These are phyloP conservation scores for Acorus calamus DNA, from an alignment of 106 monocot species.

Conservation along the genomic window DNA sequence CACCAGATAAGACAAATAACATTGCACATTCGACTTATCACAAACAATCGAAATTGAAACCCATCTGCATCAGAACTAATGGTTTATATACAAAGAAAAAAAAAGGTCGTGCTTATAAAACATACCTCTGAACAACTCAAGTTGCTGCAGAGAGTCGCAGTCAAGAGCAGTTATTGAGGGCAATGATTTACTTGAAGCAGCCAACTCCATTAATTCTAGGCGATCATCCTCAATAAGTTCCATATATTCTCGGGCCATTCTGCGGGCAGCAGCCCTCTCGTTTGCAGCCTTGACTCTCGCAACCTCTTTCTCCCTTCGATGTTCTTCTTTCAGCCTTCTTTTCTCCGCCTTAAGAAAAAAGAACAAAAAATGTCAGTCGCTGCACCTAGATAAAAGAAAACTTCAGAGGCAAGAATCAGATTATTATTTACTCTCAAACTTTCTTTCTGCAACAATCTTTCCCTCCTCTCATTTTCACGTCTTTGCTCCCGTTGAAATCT, in stretches of 20 bases:
- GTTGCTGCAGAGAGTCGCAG: slow-evolving; percentile 62
- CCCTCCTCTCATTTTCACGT: slow-evolving; percentile 75
- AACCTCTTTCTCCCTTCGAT: slow-evolving; percentile 79
- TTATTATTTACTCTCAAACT: slow-evolving; percentile 36
- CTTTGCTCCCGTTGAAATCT: slow-evolving; percentile 69
- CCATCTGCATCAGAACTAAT: no score
- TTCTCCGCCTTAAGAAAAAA: slow-evolving; percentile 62
- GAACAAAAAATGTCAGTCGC: neutral
- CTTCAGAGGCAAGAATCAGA: no score
- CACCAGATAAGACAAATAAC: no score
- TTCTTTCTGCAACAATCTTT: slow-evolving; percentile 83
- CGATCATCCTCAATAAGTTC: slow-evolving; percentile 95
- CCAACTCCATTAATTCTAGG: slow-evolving; percentile 94
- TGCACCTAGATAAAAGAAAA: neutral
- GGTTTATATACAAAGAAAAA: no score
- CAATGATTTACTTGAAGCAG: slow-evolving; percentile 70
- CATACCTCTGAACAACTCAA: slow-evolving; percentile 64
- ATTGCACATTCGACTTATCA: no score
- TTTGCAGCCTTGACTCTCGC: slow-evolving; percentile 83
- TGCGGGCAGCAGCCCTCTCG: slow-evolving; percentile 90
- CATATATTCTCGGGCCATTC: slow-evolving; percentile 82
- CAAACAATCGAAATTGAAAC: no score
- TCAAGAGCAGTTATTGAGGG: slow-evolving; percentile 72
- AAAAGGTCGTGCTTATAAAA: neutral
- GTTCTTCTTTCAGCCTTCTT: slow-evolving; percentile 75